A percentile compares a stretch with the other conserved stretches of the same genome.
Conservation (phyloP, 1,284 basidiomycete species). For the Rugosomyces carneus region DNA sequence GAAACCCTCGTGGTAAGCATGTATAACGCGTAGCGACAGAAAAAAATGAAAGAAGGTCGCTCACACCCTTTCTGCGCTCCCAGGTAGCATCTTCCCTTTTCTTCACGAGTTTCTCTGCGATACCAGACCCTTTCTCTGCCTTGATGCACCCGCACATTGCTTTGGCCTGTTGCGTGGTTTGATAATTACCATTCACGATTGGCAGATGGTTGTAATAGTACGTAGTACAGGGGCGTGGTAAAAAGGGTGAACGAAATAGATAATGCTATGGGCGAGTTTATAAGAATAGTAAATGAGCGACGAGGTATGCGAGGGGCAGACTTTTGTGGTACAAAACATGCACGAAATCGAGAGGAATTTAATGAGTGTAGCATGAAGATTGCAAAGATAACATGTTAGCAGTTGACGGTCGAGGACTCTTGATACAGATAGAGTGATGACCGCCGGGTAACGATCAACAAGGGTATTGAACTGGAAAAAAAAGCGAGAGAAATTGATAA, state of each 20-base stretch:
- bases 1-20: slow-evolving; percentile 41
- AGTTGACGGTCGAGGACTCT: background rate
- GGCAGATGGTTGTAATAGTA: background rate
- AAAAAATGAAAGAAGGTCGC: background rate
- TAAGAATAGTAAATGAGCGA: slow-evolving; percentile 1
- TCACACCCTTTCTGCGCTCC: background rate
- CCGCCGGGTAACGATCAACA: background rate
- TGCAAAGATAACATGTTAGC: background rate
- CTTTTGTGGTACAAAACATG: background rate
- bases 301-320: background rate
- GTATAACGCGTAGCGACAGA: background rate
- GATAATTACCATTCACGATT: background rate
- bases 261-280: background rate
- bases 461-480: background rate
- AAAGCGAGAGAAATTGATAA: background rate
- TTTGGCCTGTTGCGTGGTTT: no score
- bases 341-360: background rate
- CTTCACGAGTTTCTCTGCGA: background rate
- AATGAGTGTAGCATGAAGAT: background rate
- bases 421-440: background rate
- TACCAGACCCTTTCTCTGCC: no score
- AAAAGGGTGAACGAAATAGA: background rate
- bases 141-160: no score
- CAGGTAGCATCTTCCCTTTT: background rate
- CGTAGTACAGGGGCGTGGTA: background rate